Base-by-base conservation (phyloP, 768 basidiomycete species). In the Suillus discolor region DNA sequence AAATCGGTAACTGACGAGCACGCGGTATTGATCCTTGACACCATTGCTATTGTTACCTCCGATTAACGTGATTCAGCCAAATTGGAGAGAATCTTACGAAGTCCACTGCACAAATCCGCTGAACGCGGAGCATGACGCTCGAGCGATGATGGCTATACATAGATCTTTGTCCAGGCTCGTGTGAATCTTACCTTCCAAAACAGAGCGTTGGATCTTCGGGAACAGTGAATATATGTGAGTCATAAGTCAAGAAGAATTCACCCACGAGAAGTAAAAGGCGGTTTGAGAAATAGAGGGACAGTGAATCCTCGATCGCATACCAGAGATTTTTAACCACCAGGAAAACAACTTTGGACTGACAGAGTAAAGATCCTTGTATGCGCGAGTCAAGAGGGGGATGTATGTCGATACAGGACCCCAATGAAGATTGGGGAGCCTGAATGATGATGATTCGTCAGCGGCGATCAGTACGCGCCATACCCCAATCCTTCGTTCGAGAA, bases 221-320 rank as follows among this genome's bases (percentile, higher is more conserved):
- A 16, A 28, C 18, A 20, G 3, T 42, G 6, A 20, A 28, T 42
- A 36, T 36, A 12, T 42, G 25, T 3, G 25, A 60, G 38, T 11
- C 39, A 41, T 2, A 11, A 20, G 25, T 42, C 2, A 54, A 6
- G 0, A 44, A 16, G 6, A 31, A 20, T 12, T 25, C 15, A 65
- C 73, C 60, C 34, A 74, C 73, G 20, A 57, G 67, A 49, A 67
- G 69, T 42, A 75, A 57, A 18, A 73, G 34, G n/a, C 45, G 55
- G 13, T 71, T 75, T 16, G 74, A 68, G 23, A 75, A 61, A 66
- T 73, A 72, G 16, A 74, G 64, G 15, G 66, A 68, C 25, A 75
- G 63, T 2, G 72, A 54, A 0, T 12, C 25, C 25, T 72, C 69
- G 20, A 75, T 63, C 5, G 72, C 62, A 54, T 51, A 61, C 73